Conservation (phyloP, 148 eudicot species). For the Rhododendron molle region DNA sequence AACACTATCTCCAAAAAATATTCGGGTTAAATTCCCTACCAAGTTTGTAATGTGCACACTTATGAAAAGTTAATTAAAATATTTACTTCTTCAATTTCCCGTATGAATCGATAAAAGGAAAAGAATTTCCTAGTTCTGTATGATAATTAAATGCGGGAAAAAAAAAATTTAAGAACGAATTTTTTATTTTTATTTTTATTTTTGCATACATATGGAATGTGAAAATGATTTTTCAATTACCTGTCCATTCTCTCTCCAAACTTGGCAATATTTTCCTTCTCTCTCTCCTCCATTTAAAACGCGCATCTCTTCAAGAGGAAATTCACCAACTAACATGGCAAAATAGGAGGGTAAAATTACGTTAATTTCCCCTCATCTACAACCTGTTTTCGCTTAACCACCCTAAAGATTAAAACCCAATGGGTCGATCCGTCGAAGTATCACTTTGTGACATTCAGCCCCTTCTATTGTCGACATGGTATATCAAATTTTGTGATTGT, state of each 20-base stretch:
- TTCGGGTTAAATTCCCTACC: neutral
- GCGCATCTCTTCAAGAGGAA: conserved; percentile 10
- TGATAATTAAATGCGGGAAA: neutral
- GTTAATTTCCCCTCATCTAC: neutral
- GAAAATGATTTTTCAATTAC: neutral
- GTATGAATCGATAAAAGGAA: neutral
- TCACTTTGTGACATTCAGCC: neutral
- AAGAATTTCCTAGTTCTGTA: neutral
- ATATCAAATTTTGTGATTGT: neutral
- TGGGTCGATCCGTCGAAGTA: neutral
- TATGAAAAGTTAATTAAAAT: neutral
- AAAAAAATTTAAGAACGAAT: neutral
- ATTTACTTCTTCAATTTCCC: neutral
- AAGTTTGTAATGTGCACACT: neutral
- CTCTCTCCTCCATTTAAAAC: neutral
- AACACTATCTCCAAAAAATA: neutral
- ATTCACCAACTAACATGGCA: neutral
- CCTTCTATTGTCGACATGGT: neutral
- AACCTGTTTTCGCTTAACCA: neutral
- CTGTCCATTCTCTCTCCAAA: neutral
- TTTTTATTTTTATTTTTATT: too few relatives aligned
- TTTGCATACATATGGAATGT: neutral
- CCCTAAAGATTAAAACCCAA: neutral
- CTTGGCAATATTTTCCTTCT: neutral
- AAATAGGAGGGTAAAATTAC: neutral